Evolutionary conservation across 371 early-diverging fungal genomes (phyloP).

Genomic region (Thermomucor indicae-seudaticae): DNA sequence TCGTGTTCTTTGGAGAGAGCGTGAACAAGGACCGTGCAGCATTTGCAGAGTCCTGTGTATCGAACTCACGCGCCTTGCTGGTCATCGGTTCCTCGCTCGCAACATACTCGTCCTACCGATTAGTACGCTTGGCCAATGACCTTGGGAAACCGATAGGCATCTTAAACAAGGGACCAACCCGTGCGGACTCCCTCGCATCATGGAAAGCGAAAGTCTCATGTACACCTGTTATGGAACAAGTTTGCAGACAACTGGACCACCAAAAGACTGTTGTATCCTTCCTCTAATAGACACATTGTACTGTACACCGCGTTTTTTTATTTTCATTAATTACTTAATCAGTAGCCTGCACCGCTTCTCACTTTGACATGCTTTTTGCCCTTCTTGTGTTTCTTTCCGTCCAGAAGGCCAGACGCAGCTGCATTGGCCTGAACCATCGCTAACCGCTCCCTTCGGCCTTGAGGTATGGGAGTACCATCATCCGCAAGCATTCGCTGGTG

Average conservation of each 20-base stretch:
- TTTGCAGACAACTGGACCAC: conserved; percentile 3
- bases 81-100: conserved; percentile 80
- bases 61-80: conserved; percentile 56
- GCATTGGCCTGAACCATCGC: conserved; percentile 42
- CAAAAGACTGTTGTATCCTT: too few relatives aligned
- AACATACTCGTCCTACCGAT: conserved; percentile 79
- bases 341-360: conserved; percentile 61
- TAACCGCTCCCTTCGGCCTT: conserved; percentile 38
- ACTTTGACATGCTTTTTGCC: conserved; percentile 74
- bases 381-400: conserved; percentile 75
- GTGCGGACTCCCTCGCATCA: conserved; percentile 68
- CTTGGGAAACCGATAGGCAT: conserved; percentile 59
- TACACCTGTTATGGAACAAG: conserved; percentile 27
- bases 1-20: conserved; percentile 91
- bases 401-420: conserved; percentile 19
- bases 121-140: conserved; percentile 62
- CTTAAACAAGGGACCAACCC: conserved; percentile 71
- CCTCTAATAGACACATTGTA: too few relatives aligned
- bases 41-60: conserved; percentile 49
- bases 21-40: conserved; percentile 50
- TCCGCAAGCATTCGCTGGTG: conserved; percentile 50
- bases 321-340: conserved; percentile 4
- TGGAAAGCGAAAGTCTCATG: conserved; percentile 53
- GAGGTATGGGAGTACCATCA: conserved; percentile 42
- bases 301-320: not conserved